Evolutionary conservation across 1,284 basidiomycete species (phyloP).

Genomic region (Moniliella sp.): DNA sequence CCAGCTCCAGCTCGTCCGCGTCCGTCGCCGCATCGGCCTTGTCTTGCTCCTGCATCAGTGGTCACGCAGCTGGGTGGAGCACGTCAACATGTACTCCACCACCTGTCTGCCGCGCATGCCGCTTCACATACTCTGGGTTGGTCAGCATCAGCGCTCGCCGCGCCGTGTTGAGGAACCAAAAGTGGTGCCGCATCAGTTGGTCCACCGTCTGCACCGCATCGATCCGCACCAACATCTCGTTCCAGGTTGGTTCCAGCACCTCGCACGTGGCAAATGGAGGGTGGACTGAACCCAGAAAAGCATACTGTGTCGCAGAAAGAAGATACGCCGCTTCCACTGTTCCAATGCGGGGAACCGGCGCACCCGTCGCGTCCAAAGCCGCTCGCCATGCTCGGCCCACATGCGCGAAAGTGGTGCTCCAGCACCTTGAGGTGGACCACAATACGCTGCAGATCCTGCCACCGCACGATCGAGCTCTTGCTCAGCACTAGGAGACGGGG

Average conservation of each 20-base stretch:
- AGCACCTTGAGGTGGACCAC: conserved; percentile 28
- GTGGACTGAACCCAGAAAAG: conserved; percentile 29
- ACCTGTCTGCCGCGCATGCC: not conserved
- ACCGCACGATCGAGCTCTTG: conserved; percentile 30
- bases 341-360: conserved; percentile 11
- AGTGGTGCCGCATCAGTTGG: conserved; percentile 30
- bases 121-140: conserved; percentile 15
- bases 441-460: conserved; percentile 26
- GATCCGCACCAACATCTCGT: conserved; percentile 20
- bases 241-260: conserved; percentile 29
- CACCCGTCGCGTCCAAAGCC: conserved; percentile 10
- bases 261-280: conserved; percentile 24
- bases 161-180: conserved; percentile 26
- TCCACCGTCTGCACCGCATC: conserved; percentile 24
- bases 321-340: conserved; percentile 26
- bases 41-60: conserved; percentile 12
- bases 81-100: conserved; percentile 9
- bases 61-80: conserved; percentile 13
- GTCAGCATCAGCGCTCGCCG: conserved; percentile 31
- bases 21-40: conserved; percentile 5
- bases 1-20: not conserved
- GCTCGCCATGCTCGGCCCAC: conserved; percentile 20
- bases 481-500: conserved; percentile 31
- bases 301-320: conserved; percentile 25
- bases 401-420: conserved; percentile 20